Evolutionary conservation across 2,329 filamentous ascomycete species (phyloP), one percentile per base, ranked within the genome.

Genomic region (Cryphonectria japonica): DNA sequence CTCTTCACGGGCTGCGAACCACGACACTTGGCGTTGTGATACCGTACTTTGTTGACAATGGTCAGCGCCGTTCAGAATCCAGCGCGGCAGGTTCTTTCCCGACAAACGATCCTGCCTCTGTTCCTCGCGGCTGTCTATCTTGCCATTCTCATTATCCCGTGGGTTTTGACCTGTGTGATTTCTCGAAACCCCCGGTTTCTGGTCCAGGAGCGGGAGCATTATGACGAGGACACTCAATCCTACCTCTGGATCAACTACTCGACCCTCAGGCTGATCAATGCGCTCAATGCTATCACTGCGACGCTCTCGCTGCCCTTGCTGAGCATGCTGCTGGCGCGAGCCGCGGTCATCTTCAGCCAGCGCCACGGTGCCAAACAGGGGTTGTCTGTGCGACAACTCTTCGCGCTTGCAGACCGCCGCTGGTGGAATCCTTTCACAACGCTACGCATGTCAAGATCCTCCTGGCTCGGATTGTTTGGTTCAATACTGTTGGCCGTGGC

Each of bases 371-470:
- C 43, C 1, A 66, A 66, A 57, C 73, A 76, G 66, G 69, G 67
- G 41, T 69, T 76, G 43, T 74, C 60, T 26, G 59, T 72, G 16
- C 68, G 71, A n/a, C 75, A 76, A 61, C 69, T 76, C 8, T 76
- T 76, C 54, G 71, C 71, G 19, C 75, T 77, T 4, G 75, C 75
- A 5, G 76, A 77, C 29, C 73, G 71, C 29, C 62, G 61, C 11
- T 76, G 75, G 75, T 71, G 70, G 16, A 72, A 67, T 37, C 9
- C 39, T 19, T 32, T 37, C 32, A 57, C 22, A 34, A 16, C 39
- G 14, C 5, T 43, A 4, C 43, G 34, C 19, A 34, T 26, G 13
- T 14, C 29, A 7, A 22, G 7, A 2, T 64, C 50, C 2, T 71
- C 69, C 3, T 5, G 26, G 16, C 32, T 70, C 29, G 14, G 46